A percentile compares a stretch with the other conserved stretches of the same genome.
phyloP scores from a whole-genome alignment of 129 eudicot genomes.

The Tagetes erecta region DNA sequence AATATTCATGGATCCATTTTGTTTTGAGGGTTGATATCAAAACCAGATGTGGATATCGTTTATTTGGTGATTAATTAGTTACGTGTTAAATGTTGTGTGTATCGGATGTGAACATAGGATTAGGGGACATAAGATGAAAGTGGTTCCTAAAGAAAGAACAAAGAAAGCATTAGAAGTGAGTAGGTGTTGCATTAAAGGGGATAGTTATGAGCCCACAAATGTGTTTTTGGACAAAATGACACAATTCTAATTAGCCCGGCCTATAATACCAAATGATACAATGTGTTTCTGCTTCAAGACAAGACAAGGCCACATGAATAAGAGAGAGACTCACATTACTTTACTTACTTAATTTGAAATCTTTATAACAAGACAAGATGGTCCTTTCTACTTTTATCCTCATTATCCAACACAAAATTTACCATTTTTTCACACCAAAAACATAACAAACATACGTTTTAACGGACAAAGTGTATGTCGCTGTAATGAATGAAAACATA shows the following conservation, averaged over 20 bases:
- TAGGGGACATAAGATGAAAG: constrained; percentile 29
- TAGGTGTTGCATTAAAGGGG: constrained; percentile 27
- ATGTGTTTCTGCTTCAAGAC: constrained; percentile 57
- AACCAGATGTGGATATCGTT: neutral
- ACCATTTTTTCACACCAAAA: neutral
- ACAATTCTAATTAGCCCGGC: constrained; percentile 44
- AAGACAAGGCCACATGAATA: constrained; percentile 59
- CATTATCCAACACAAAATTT: constrained; percentile 9
- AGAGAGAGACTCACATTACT: constrained; percentile 25
- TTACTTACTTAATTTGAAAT: constrained; percentile 8
- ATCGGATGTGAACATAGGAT: neutral
- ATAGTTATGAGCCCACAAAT: constrained; percentile 37
- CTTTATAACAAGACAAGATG: constrained; percentile 35
- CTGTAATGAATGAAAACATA: neutral
- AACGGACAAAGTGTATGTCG: neutral
- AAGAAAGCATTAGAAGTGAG: constrained; percentile 24
- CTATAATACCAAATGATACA: constrained; percentile 44
- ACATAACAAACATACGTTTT: neutral
- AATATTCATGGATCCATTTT: too few relatives aligned
- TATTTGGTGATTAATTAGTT: neutral
- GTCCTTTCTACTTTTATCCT: constrained; percentile 21
- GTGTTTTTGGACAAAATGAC: constrained; percentile 37
- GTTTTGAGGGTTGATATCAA: too few relatives aligned
- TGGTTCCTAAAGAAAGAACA: constrained; percentile 38
- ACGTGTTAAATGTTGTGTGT: too few relatives aligned